Evolutionary conservation across 768 basidiomycete species (phyloP).

Genomic region (Holtermannia corniformis): DNA sequence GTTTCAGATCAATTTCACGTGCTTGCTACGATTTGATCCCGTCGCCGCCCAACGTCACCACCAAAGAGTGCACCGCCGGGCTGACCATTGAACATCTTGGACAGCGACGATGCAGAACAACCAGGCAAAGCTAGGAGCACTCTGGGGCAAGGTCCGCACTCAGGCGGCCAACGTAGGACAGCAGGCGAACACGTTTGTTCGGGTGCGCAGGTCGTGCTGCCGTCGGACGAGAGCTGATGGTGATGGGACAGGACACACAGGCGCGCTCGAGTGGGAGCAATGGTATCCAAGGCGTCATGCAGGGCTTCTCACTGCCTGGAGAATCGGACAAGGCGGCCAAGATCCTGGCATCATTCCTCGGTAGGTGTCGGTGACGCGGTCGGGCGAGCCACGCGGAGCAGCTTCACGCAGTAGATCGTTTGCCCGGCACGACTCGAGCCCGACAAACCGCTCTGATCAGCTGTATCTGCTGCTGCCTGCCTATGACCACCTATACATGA

Average conservation of each 20-base stretch:
- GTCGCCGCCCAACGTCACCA: no score
- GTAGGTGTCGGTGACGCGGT: conserved; percentile 18
- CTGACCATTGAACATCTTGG: no score
- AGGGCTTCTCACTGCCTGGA: conserved; percentile 78
- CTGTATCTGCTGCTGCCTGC: conserved; percentile 4
- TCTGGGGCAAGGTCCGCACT: conserved; percentile 2
- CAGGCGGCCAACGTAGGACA: not conserved
- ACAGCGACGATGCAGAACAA: not conserved
- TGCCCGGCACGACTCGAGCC: not conserved
- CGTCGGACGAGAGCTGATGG: not conserved
- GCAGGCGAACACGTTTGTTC: not conserved
- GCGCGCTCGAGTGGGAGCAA: not conserved
- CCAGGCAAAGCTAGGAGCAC: not conserved
- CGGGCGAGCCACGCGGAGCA: no score
- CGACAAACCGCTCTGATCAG: conserved; percentile 4
- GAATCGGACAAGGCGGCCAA: conserved; percentile 91
- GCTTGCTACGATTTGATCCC: no score
- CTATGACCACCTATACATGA: not conserved
- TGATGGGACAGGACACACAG: not conserved
- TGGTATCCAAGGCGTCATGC: conserved; percentile 56
- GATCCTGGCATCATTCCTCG: conserved; percentile 83
- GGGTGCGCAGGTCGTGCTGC: not conserved
- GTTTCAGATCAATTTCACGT: no score
- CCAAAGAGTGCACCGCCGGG: no score
- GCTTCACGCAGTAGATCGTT: not conserved